These are phyloP conservation scores for Solidago caesia DNA, from an alignment of 129 eudicot genomes.

Conservation along the genomic window DNA sequence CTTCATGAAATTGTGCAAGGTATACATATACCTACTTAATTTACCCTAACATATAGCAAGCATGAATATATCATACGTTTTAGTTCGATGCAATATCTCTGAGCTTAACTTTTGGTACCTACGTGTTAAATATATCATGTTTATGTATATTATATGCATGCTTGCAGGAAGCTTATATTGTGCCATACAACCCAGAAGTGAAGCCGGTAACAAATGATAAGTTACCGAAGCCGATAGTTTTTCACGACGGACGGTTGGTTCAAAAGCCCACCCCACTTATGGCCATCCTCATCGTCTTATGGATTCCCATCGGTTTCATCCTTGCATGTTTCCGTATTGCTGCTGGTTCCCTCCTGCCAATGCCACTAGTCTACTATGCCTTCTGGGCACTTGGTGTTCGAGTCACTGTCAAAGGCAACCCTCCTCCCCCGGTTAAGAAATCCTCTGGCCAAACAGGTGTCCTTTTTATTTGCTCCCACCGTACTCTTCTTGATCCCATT, in stretches of 20 bases:
- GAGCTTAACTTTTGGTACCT: not conserved
- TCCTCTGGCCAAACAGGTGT: slow-evolving; percentile 60
- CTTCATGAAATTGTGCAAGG: slow-evolving; percentile 69
- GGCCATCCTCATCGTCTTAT: slow-evolving; percentile 51
- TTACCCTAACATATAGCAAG: too few species aligned
- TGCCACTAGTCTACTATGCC: slow-evolving; percentile 65
- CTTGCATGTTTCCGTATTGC: slow-evolving; percentile 60
- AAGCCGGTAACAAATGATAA: slow-evolving; percentile 51
- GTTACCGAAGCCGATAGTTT: slow-evolving; percentile 58
- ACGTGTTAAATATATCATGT: not conserved
- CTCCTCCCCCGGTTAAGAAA: slow-evolving; percentile 51
- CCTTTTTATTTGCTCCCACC: slow-evolving; percentile 71
- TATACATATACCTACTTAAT: not conserved
- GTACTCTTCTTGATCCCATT: slow-evolving; percentile 71
- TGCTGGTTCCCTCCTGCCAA: slow-evolving; percentile 61
- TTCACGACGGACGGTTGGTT: slow-evolving; percentile 77
- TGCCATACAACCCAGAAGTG: slow-evolving; percentile 47
- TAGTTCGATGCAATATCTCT: too few species aligned
- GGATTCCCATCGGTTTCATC: slow-evolving; percentile 59
- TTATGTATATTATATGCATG: not conserved
- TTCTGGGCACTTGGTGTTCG: slow-evolving; percentile 77
- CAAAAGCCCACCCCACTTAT: slow-evolving; percentile 55
- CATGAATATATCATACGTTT: too few species aligned
- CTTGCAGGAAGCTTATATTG: slow-evolving; percentile 54
- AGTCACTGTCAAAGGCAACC: slow-evolving; percentile 54